phyloP scores from a whole-genome alignment of 306 rosid species.

The Benincasa hispida region DNA sequence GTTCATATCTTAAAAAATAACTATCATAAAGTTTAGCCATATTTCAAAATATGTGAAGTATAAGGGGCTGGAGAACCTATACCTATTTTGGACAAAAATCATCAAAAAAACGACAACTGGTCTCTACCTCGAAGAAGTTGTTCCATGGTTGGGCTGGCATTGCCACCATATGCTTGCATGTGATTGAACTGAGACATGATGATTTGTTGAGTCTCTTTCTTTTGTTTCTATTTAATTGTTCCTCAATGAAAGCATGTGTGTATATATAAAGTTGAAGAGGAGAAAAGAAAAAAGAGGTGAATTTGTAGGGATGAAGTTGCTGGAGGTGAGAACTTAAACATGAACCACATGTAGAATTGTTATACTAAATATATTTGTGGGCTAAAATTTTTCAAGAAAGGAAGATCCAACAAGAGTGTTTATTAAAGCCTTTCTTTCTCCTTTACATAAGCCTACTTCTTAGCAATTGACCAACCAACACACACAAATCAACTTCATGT shows the following conservation, averaged over 20 bases:
- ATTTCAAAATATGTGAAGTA: background rate
- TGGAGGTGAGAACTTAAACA: background rate
- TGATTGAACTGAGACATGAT: constrained; percentile 63
- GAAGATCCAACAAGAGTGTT: background rate
- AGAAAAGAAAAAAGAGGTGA: background rate
- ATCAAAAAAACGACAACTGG: background rate
- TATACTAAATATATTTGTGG: constrained; percentile 9
- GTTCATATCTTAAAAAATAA: background rate
- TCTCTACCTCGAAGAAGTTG: constrained; percentile 59
- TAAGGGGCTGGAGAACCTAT: too few relatives aligned
- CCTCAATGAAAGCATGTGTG: background rate
- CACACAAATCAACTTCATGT: background rate
- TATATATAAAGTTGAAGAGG: background rate
- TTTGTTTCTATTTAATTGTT: background rate
- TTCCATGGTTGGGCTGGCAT: constrained; percentile 33
- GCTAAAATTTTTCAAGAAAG: background rate
- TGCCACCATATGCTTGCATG: constrained; percentile 19
- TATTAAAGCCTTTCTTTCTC: constrained; percentile 3
- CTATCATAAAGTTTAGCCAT: background rate
- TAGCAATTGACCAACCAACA: constrained; percentile 1
- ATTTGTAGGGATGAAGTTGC: background rate
- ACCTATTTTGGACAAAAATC: too few relatives aligned
- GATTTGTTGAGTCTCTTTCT: background rate
- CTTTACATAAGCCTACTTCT: background rate
- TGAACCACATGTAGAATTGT: background rate